Evolutionary conservation across 768 basidiomycete species (phyloP).

Genomic region (Trichaptum fuscoviolaceum): DNA sequence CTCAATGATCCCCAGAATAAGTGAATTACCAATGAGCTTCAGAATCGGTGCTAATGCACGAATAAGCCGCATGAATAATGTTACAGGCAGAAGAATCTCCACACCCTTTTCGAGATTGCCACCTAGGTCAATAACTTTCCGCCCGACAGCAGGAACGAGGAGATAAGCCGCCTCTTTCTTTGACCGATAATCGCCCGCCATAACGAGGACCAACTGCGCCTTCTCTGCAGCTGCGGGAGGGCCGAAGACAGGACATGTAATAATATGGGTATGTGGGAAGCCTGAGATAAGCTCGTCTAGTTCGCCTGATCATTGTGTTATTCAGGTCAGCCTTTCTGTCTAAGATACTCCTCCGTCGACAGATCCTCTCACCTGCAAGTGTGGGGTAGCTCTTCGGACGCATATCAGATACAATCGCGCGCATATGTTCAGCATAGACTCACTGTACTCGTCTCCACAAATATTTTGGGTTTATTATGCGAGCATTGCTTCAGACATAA

Average conservation of each 20-base stretch:
- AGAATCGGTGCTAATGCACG: slow-evolving; percentile 50
- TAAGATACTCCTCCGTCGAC: background rate
- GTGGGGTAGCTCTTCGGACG: slow-evolving; percentile 46
- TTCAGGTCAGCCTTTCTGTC: background rate
- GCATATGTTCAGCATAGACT: slow-evolving; percentile 19
- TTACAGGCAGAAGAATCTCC: slow-evolving; percentile 10
- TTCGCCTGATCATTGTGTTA: slow-evolving; percentile 42
- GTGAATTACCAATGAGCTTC: slow-evolving; percentile 77
- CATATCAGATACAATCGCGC: background rate
- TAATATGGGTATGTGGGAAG: slow-evolving; percentile 53
- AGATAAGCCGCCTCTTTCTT: slow-evolving; percentile 77
- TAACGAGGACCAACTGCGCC: slow-evolving; percentile 62
- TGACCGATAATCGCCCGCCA: slow-evolving; percentile 77
- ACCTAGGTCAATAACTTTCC: slow-evolving; percentile 77
- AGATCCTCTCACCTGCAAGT: slow-evolving; percentile 35
- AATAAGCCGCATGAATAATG: background rate
- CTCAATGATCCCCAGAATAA: slow-evolving; percentile 74
- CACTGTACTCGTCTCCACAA: slow-evolving; percentile 84
- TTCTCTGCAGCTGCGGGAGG: slow-evolving; percentile 60
- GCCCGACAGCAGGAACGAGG: slow-evolving; percentile 74
- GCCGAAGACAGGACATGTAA: slow-evolving; percentile 77
- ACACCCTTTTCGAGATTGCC: slow-evolving; percentile 79
- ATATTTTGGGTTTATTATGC: slow-evolving; percentile 56
- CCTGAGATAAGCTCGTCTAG: slow-evolving; percentile 63
- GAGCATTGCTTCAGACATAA: slow-evolving; percentile 24